Percentiles rank a stretch among this genome's conserved stretches.
phyloP scores from a whole-genome alignment of 805 yeast species.

The Yamadazyma akitaensis region DNA sequence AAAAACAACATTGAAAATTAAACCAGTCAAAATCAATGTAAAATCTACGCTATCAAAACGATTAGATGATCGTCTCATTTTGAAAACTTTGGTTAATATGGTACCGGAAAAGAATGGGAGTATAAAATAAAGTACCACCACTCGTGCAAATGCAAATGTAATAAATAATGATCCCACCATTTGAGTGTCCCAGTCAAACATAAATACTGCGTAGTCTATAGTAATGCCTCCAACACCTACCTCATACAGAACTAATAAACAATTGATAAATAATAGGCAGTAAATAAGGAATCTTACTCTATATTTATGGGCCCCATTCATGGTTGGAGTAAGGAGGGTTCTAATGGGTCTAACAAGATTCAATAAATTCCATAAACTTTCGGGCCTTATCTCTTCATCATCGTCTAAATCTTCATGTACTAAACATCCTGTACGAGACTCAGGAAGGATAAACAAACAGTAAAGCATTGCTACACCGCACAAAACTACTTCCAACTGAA shows the following conservation, averaged over 20 bases:
- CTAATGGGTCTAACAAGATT: neutral
- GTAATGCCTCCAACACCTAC: constrained; percentile 37
- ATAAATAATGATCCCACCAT: constrained; percentile 53
- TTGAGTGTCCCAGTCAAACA: constrained; percentile 50
- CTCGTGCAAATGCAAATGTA: constrained; percentile 35
- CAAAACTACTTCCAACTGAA: constrained; percentile 28
- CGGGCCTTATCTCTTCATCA: neutral
- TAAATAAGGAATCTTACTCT: neutral
- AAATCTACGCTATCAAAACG: constrained; percentile 51
- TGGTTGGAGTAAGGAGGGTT: neutral
- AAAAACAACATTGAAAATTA: constrained; percentile 35
- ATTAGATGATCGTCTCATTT: constrained; percentile 25
- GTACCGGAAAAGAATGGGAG: constrained; percentile 43
- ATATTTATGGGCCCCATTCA: neutral
- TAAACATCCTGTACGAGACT: constrained; percentile 33
- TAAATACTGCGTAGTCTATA: constrained; percentile 49
- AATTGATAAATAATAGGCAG: constrained; percentile 42
- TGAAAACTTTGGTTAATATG: constrained; percentile 25
- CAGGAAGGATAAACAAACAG: constrained; percentile 44
- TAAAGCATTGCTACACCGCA: constrained; percentile 29
- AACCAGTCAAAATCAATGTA: constrained; percentile 29
- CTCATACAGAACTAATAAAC: constrained; percentile 25
- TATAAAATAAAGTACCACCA: constrained; percentile 43
- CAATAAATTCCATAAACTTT: neutral
- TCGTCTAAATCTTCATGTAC: neutral